phyloP scores from a whole-genome alignment of 257 asterid genomes.

The Ajuga chamaepitys region DNA sequence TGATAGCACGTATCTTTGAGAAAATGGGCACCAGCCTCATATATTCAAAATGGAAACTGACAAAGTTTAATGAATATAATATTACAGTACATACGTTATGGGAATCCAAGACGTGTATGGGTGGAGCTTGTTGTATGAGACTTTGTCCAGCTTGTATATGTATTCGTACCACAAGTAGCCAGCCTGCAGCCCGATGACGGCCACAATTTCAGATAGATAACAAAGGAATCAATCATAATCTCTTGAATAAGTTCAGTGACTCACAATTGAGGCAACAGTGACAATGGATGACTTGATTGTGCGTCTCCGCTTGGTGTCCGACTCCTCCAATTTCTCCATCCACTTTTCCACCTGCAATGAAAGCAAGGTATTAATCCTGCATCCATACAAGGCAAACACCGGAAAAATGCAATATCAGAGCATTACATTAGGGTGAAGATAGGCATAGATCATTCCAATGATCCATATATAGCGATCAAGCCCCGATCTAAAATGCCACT shows the following conservation, averaged over 20 bases:
- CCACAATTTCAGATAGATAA: constrained; percentile 5
- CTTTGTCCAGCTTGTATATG: constrained; percentile 89
- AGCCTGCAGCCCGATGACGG: constrained; percentile 25
- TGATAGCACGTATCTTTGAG: neutral
- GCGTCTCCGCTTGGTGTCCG: constrained; percentile 65
- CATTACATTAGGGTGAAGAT: constrained; percentile 84
- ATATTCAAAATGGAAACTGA: neutral
- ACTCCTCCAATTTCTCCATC: constrained; percentile 97
- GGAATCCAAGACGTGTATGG: constrained; percentile 99
- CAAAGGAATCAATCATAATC: neutral
- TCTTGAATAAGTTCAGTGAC: constrained; percentile 14
- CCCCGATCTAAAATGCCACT: constrained; percentile 96
- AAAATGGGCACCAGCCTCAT: neutral
- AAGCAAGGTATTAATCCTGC: constrained; percentile 10
- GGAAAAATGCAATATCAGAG: neutral
- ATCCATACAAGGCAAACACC: constrained; percentile 1
- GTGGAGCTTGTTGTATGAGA: constrained; percentile 82
- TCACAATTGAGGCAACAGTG: constrained; percentile 52
- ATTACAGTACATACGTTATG: constrained; percentile 53
- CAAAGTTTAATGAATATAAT: neutral
- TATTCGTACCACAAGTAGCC: constrained; percentile 82
- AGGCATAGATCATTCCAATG: constrained; percentile 88
- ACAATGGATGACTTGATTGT: constrained; percentile 56
- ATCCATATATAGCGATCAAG: constrained; percentile 97
- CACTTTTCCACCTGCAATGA: constrained; percentile 71